These are phyloP conservation scores for Antarctomyces pellizariae DNA, from an alignment of 495 filamentous ascomycete genomes.

Conservation along the genomic window DNA sequence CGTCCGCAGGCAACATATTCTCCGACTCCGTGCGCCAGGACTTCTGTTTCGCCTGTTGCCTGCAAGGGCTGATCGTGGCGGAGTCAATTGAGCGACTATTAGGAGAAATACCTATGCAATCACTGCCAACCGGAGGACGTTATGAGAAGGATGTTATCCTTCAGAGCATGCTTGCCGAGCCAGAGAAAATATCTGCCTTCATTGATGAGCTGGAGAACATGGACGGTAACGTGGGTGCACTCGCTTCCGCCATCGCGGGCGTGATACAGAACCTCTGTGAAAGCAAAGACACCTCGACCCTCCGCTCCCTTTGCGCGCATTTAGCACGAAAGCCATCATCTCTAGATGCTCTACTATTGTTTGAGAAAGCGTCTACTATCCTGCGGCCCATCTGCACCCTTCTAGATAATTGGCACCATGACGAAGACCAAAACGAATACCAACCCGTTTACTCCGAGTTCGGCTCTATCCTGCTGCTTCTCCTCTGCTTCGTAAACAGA, in stretches of 20 bases:
- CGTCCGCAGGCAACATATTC: constrained; percentile 39
- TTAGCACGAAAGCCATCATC: constrained; percentile 55
- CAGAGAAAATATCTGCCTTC: constrained; percentile 46
- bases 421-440: constrained; percentile 85
- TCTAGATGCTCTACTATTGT: constrained; percentile 70
- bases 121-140: constrained; percentile 45
- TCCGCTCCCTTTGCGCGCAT: constrained; percentile 63
- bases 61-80: constrained; percentile 62
- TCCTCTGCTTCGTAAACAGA: constrained; percentile 63
- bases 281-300: constrained; percentile 72
- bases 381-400: constrained; percentile 66
- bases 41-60: constrained; percentile 74
- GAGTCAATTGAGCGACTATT: constrained; percentile 56
- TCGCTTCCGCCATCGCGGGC: constrained; percentile 61
- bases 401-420: constrained; percentile 75
- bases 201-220: constrained; percentile 69
- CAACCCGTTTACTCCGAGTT: constrained; percentile 97
- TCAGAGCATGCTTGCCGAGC: constrained; percentile 44
- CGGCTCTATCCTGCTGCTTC: constrained; percentile 61
- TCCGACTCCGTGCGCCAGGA: constrained; percentile 76
- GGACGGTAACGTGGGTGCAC: constrained; percentile 84
- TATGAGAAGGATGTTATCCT: constrained; percentile 60
- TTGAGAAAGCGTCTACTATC: constrained; percentile 50
- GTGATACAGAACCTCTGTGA: constrained; percentile 58
- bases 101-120: constrained; percentile 70